Evolutionary conservation across 2,329 filamentous ascomycete species (phyloP).

Genomic region (Colletotrichum graminicola): DNA sequence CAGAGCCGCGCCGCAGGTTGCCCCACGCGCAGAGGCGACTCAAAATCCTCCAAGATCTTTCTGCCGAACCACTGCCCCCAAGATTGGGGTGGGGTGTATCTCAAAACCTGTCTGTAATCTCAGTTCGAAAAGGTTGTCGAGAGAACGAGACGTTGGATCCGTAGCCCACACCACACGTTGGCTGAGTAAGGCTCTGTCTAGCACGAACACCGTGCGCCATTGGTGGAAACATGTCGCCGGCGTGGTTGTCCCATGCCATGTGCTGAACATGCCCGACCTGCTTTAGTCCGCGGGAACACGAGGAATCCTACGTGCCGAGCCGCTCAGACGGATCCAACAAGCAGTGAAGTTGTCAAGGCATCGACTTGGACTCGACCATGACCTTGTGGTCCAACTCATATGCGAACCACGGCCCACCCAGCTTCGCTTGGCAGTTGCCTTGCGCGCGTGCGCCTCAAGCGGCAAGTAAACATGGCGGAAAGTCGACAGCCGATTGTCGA

Average conservation of each 20-base stretch:
- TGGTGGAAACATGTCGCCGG: constrained; percentile 28
- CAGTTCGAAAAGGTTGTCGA: not conserved
- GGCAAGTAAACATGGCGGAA: not conserved
- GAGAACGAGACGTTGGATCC: not conserved
- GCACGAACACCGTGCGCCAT: constrained; percentile 16
- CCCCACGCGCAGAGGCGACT: constrained; percentile 34
- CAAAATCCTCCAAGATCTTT: constrained; percentile 16
- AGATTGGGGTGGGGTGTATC: constrained; percentile 28
- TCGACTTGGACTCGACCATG: not conserved
- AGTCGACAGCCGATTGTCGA: constrained; percentile 4
- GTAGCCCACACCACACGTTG: not conserved
- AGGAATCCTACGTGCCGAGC: constrained; percentile 29
- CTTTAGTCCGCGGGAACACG: constrained; percentile 30
- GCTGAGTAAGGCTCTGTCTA: constrained; percentile 20
- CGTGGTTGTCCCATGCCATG: constrained; percentile 26
- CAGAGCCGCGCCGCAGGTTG: constrained; percentile 42
- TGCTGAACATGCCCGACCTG: constrained; percentile 27
- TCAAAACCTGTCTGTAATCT: constrained; percentile 20
- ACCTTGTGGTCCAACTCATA: not conserved
- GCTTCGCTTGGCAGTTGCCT: not conserved
- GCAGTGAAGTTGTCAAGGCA: not conserved
- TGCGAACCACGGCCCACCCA: not conserved
- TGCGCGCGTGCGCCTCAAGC: constrained; percentile 15
- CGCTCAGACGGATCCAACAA: constrained; percentile 26
- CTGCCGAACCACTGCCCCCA: constrained; percentile 32